Evolutionary conservation across 495 filamentous ascomycete genomes (phyloP).

Genomic region (Aspergillus haitiensis): DNA sequence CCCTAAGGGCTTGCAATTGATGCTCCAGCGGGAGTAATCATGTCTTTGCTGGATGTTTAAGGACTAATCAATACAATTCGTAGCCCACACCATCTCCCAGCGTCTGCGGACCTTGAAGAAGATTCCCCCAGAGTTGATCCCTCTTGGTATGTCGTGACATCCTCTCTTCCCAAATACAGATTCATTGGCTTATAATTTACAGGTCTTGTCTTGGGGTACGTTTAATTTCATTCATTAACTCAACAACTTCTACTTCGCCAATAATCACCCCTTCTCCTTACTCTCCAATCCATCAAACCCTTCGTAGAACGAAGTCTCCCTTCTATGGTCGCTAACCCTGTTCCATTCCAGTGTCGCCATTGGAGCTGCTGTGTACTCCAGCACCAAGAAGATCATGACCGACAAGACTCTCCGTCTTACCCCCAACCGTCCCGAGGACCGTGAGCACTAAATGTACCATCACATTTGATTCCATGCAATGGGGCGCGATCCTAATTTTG

Average conservation of each 20-base stretch:
- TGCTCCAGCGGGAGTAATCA: slow-evolving; percentile 3
- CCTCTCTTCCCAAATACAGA: slow-evolving; percentile 14
- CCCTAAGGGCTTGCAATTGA: slow-evolving; percentile 22
- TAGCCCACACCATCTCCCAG: slow-evolving; percentile 97
- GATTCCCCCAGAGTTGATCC: slow-evolving; percentile 91
- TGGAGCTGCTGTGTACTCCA: slow-evolving; percentile 74
- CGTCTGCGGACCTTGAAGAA: slow-evolving; percentile 81
- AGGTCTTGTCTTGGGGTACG: slow-evolving; percentile 84
- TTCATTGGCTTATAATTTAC: slow-evolving; percentile 24
- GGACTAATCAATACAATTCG: slow-evolving; percentile 33
- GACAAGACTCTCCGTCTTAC: slow-evolving; percentile 89
- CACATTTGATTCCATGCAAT: slow-evolving; percentile 40
- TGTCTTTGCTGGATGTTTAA: slow-evolving; percentile 9
- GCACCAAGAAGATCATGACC: slow-evolving; percentile 72
- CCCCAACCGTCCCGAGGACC: slow-evolving; percentile 52
- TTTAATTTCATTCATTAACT: slow-evolving; percentile 18
- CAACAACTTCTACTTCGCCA: slow-evolving; percentile 5
- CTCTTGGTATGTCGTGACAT: slow-evolving; percentile 70
- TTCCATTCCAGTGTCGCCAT: slow-evolving; percentile 57
- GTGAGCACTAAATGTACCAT: slow-evolving; percentile 49
- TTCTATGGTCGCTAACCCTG: slow-evolving; percentile 28
- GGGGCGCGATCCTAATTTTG: slow-evolving; percentile 25
- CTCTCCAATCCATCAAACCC: slow-evolving; percentile 10
- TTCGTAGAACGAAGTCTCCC: slow-evolving; percentile 9
- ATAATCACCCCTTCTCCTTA: slow-evolving; percentile 24